Conservation (phyloP, 1,139 yeast genomes). For the Saccharomyces hybrid region DNA sequence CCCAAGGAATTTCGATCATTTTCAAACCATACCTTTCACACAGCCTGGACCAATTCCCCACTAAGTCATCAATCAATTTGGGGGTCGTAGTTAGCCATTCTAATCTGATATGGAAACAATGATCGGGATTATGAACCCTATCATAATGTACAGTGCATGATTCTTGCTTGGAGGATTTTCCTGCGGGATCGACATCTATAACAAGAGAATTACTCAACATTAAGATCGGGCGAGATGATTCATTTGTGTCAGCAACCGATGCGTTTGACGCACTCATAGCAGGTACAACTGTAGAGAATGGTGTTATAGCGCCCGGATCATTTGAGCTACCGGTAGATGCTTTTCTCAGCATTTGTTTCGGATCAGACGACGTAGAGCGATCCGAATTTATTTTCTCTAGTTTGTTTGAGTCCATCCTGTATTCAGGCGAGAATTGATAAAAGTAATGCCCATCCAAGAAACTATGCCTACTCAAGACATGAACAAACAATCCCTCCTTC, state of each 20-base stretch:
- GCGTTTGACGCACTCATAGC: not conserved
- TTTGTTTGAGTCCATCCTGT: conserved; percentile 24
- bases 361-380: conserved; percentile 1
- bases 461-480: conserved; percentile 75
- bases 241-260: not conserved
- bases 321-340: conserved; percentile 7
- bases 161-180: conserved; percentile 71
- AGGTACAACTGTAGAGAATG: not conserved
- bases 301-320: conserved; percentile 1
- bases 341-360: conserved; percentile 3
- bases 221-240: conserved; percentile 18
- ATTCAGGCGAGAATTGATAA: conserved; percentile 61
- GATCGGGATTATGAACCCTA: conserved; percentile 87
- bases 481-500: conserved; percentile 64
- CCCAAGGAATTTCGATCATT: conserved; percentile 90
- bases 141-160: conserved; percentile 80
- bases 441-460: conserved; percentile 91
- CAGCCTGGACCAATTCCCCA: conserved; percentile 69
- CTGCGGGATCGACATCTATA: conserved; percentile 68
- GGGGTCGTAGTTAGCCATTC: conserved; percentile 94
- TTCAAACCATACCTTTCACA: conserved; percentile 82
- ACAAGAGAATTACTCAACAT: conserved; percentile 44
- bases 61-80: conserved; percentile 79
- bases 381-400: conserved; percentile 8
- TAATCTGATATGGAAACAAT: conserved; percentile 81